Base-by-base conservation (phyloP, 163 green algal species). In the Chlamydomonas reinhardtii region DNA sequence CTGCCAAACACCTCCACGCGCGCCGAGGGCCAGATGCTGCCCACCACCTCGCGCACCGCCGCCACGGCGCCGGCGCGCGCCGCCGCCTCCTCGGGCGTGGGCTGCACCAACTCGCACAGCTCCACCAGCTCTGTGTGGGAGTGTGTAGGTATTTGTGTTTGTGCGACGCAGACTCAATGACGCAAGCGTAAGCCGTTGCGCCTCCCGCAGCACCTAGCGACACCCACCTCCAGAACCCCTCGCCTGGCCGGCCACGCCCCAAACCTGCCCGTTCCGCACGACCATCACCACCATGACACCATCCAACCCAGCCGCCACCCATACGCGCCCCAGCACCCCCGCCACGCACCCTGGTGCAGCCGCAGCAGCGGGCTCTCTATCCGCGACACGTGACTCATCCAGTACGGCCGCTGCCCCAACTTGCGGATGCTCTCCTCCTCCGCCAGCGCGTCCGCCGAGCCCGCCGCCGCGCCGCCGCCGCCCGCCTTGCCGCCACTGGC, bases 1-100 rank as follows among this genome's bases (percentile, higher is more conserved):
- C 94, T 98, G 20, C 96, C 96, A 92, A 98, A 98, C 54, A 98
- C 88, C 73, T 95, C 81, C 29, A 66, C 75, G 27, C 76, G 48
- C 2, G 94, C 92, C 14, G 83, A 72, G 2, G 95, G 94, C 93
- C 94, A 99, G 43, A 98, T 94, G 39, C 80, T 78, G 6, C 88
- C 80, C 20, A 98, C 91, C 6, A 94, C 90, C 31, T 74, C 92
- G 0, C 78, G 54, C 24, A 98, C 89, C n/a, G 93, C 91, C 12
- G 90, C 76, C 22, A 98, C 88, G 0, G 97, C 96, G 8, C 84
- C 91, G 39, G 89, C 31, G n/a, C 97, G 88, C 17, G 72, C 62
- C 8, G 56, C 66, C 76, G 73, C 76, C 90, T 99, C 97, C 43
- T 93, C 92, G 19, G 87, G 68, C 0, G 91, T 94, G 15, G 95